Percentiles rank a stretch among this genome's conserved stretches.
Conservation (phyloP, 2,329 filamentous ascomycete species). For the Cercospora zeina region DNA sequence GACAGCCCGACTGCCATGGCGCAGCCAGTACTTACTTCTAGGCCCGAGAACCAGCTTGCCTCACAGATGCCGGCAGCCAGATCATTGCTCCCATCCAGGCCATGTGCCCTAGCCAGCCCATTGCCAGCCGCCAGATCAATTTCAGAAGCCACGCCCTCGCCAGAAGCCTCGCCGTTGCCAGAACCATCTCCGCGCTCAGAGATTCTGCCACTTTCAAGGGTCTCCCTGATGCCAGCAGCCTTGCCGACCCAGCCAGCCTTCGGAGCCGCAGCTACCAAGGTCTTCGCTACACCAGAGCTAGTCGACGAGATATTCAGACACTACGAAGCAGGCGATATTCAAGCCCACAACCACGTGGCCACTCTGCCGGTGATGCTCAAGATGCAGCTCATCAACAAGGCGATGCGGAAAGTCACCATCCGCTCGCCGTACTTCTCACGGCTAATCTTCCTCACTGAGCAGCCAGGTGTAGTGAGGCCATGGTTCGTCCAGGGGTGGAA, state of each 20-base stretch:
- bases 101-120: too few species aligned
- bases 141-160: too few species aligned
- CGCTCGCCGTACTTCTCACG: not conserved
- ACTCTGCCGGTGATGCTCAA: constrained; percentile 1
- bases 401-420: not conserved
- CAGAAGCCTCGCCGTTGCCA: too few species aligned
- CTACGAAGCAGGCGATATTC: not conserved
- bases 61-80: too few species aligned
- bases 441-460: not conserved
- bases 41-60: too few species aligned
- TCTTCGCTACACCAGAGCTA: constrained; percentile 15
- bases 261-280: constrained; percentile 1
- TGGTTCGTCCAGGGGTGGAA: not conserved
- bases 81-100: too few species aligned
- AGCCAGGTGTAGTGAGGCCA: not conserved
- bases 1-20: not conserved
- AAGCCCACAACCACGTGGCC: not conserved
- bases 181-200: too few species aligned
- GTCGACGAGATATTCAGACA: constrained; percentile 2
- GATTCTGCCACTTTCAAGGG: too few species aligned
- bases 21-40: not conserved
- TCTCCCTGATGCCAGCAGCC: too few species aligned
- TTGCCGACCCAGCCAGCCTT: not conserved
- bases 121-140: too few species aligned
- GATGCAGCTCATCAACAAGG: constrained; percentile 3